Base-by-base conservation (phyloP, 768 basidiomycete genomes). In the Gloeostereum incarnatum region DNA sequence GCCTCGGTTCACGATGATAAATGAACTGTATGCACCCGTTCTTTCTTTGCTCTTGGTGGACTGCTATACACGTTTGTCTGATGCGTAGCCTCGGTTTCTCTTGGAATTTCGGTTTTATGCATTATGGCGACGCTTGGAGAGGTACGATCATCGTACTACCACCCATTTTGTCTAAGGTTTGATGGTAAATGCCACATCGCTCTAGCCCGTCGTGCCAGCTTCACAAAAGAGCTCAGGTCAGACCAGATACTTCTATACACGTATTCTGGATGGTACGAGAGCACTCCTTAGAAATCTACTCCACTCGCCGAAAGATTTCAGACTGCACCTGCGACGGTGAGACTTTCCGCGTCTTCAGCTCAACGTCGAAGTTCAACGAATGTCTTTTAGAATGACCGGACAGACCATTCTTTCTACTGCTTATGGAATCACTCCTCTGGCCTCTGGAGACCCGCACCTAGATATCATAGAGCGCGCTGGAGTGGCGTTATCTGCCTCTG, bases 51-150 rank as follows among this genome's bases (percentile, higher is more conserved):
- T 19, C 16, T 14, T 4, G 2, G 14, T 19, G 18, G 16, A 25
- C 25, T 11, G 23, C 10, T 7, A 31, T 19, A 20, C 41, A 14
- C 23, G 16, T 11, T 14, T 23, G n/a, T n/a, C n/a, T n/a, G n/a
- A n/a, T n/a, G n/a, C n/a, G n/a, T 26, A 60, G 60, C 13, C 54
- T 60, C 49, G 59, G 59, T 1, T 60, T 57, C 46, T 54, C 56
- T 20, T 62, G 57, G 57, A 51, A 51, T 24, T 55, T 61, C 10
- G 61, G 50, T 1, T 49, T 63, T 14, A 57, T 59, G 56, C 49
- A 50, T 5, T 59, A 62, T 17, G 59, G 57, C 42, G 31, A 60
- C 50, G 33, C 50, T 48, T 44, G 56, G 56, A 44, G 59, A 46
- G 44, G 52, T 55, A 44, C 56, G 40, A n/a, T n/a, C n/a, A n/a